Percentiles rank a stretch among this genome's conserved stretches.
These are phyloP conservation scores for Phlebiopsis flavidoalba DNA, from an alignment of 768 basidiomycete species.

Conservation along the genomic window DNA sequence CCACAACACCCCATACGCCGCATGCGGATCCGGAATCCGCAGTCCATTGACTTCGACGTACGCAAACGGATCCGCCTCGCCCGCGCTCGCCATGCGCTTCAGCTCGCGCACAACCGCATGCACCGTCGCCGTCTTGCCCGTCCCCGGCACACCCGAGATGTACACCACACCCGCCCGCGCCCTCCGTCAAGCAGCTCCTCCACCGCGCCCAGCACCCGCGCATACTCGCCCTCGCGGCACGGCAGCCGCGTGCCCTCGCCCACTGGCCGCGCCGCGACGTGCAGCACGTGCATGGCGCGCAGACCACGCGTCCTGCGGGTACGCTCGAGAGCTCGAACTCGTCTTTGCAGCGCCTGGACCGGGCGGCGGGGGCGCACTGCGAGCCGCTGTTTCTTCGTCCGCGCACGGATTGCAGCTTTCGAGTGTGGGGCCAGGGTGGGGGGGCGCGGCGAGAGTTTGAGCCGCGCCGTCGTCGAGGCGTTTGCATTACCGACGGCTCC, in stretches of 20 bases:
- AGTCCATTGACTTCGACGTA: conserved; percentile 98
- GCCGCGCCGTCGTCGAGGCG: conserved; percentile 3
- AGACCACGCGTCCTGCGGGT: conserved; percentile 77
- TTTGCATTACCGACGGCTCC: conserved; percentile 33
- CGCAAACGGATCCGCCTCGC: conserved; percentile 84
- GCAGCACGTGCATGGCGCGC: conserved; percentile 84
- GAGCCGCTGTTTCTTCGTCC: conserved; percentile 29
- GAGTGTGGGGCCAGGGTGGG: conserved; percentile 74
- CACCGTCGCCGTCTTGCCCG: conserved; percentile 97
- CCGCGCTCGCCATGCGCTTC: conserved; percentile 80
- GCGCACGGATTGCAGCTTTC: conserved; percentile 56
- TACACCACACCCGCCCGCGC: conserved; percentile 95
- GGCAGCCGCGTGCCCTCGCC: conserved; percentile 44
- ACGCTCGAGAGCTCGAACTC: conserved; percentile 42
- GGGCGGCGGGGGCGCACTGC: conserved; percentile 29
- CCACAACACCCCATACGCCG: conserved; percentile 91
- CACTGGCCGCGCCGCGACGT: conserved; percentile 83
- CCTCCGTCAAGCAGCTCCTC: conserved; percentile 84
- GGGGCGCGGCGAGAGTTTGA: conserved; percentile 26
- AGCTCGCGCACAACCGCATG: conserved; percentile 89
- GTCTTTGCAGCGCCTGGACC: conserved; percentile 27
- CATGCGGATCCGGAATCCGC: conserved; percentile 86
- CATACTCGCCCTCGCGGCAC: conserved; percentile 84
- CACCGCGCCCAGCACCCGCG: conserved; percentile 66
- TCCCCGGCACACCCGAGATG: conserved; percentile 98